These are phyloP conservation scores for Epichloe glyceriae DNA, from an alignment of 2,329 filamentous ascomycete species.

Conservation along the genomic window DNA sequence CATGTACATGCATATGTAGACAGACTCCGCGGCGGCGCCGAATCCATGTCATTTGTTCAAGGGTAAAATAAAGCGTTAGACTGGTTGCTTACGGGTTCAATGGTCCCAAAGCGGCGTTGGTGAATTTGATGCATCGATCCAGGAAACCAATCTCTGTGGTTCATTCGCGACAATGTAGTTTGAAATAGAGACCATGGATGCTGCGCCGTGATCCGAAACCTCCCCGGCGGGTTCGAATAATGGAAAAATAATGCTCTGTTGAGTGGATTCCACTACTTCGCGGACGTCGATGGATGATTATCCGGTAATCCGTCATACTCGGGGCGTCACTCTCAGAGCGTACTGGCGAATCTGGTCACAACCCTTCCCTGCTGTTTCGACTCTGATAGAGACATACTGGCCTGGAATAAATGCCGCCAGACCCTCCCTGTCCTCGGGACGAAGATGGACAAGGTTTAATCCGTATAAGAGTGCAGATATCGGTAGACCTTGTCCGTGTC, in stretches of 20 bases:
- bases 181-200: too few species aligned
- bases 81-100: too few species aligned
- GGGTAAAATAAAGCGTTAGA: too few species aligned
- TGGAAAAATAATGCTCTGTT: slow-evolving; percentile 11
- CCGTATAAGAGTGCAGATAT: slow-evolving; percentile 49
- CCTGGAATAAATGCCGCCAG: slow-evolving; percentile 55
- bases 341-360: slow-evolving; percentile 59
- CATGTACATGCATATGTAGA: too few species aligned
- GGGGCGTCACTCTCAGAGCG: slow-evolving; percentile 53
- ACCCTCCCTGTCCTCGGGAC: slow-evolving; percentile 45
- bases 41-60: too few species aligned
- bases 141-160: too few species aligned
- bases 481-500: slow-evolving; percentile 48
- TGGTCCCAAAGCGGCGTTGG: too few species aligned
- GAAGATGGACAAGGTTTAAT: slow-evolving; percentile 32
- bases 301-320: slow-evolving; percentile 41
- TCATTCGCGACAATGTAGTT: too few species aligned
- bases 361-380: slow-evolving; percentile 43
- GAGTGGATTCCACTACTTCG: slow-evolving; percentile 26
- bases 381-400: slow-evolving; percentile 56
- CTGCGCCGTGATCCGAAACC: slow-evolving; percentile 50
- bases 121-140: too few species aligned
- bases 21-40: too few species aligned
- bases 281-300: slow-evolving; percentile 56
- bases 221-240: slow-evolving; percentile 42